These are phyloP conservation scores for Blastobotrys mokoenaii DNA, from an alignment of 805 yeast species.

Conservation along the genomic window DNA sequence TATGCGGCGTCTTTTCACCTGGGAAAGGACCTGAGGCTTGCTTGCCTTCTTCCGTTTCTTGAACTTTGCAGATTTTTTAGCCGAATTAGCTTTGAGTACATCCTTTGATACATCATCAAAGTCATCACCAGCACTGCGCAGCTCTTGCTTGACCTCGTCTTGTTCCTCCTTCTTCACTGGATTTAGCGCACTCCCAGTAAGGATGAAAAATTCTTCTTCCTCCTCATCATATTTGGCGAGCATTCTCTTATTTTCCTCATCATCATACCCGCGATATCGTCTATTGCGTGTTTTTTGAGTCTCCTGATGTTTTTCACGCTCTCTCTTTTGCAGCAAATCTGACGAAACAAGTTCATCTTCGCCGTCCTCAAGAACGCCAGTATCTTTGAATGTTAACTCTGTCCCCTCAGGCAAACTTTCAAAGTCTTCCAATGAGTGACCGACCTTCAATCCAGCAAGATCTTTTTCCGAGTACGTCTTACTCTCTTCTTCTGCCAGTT, in stretches of 20 bases:
- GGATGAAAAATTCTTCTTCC: constrained; percentile 23
- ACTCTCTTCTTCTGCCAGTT: constrained; percentile 16
- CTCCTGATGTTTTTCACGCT: constrained; percentile 25
- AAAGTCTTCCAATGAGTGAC: constrained; percentile 39
- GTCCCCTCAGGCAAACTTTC: constrained; percentile 33
- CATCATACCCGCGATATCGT: neutral
- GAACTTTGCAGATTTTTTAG: constrained; percentile 31
- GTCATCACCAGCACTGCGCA: neutral
- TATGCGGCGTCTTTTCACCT: too few relatives aligned
- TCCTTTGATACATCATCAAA: constrained; percentile 3
- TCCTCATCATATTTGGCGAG: constrained; percentile 23
- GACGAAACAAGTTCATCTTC: constrained; percentile 36
- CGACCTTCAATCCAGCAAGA: constrained; percentile 34
- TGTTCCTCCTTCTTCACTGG: constrained; percentile 19
- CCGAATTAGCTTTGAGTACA: constrained; percentile 18
- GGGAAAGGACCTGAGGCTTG: constrained; percentile 22
- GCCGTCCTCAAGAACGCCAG: constrained; percentile 27
- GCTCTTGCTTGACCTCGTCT: constrained; percentile 11
- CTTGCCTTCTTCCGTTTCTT: constrained; percentile 37
- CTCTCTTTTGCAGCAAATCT: constrained; percentile 21
- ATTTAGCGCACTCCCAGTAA: constrained; percentile 31
- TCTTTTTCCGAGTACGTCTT: constrained; percentile 23
- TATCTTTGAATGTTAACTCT: constrained; percentile 52
- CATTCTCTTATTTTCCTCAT: too few relatives aligned
- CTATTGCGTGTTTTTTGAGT: constrained; percentile 23